phyloP scores from a whole-genome alignment of 768 basidiomycete species.

The Suillus placidus region DNA sequence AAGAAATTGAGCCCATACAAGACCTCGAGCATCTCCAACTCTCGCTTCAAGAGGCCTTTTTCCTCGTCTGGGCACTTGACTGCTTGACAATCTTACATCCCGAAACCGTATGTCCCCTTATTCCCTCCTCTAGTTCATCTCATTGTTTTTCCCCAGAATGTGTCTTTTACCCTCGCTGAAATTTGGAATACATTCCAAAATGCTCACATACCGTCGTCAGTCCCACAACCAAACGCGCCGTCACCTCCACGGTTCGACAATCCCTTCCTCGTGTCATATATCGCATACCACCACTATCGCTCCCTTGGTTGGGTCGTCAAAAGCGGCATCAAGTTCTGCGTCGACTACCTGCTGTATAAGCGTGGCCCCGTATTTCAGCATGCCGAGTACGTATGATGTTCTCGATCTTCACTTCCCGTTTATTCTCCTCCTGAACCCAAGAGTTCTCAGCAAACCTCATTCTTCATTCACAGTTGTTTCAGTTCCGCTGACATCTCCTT shows the following conservation, averaged over 20 bases:
- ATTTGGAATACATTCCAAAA: constrained; percentile 70
- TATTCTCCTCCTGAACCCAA: neutral
- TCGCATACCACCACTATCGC: constrained; percentile 91
- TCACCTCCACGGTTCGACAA: constrained; percentile 71
- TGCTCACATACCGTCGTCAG: constrained; percentile 48
- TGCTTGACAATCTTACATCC: constrained; percentile 75
- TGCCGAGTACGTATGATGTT: constrained; percentile 72
- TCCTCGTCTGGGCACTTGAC: constrained; percentile 81
- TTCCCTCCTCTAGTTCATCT: neutral
- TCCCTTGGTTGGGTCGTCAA: constrained; percentile 98
- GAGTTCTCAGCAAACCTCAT: neutral
- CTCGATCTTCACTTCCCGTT: neutral
- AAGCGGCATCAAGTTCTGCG: constrained; percentile 95
- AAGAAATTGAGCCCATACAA: constrained; percentile 57
- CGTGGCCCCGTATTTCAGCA: constrained; percentile 94
- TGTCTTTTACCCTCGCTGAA: constrained; percentile 55
- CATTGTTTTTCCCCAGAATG: constrained; percentile 41
- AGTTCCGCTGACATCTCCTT: neutral
- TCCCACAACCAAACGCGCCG: constrained; percentile 30
- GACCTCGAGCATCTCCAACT: constrained; percentile 92
- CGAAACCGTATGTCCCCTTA: constrained; percentile 54
- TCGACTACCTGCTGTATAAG: constrained; percentile 92
- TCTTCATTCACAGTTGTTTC: constrained; percentile 2
- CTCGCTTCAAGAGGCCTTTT: constrained; percentile 87
- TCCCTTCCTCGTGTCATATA: constrained; percentile 89